A percentile compares a stretch with the other conserved stretches of the same genome.
These are phyloP conservation scores for Camellia japonica DNA, from an alignment of 148 eudicot genomes.

Conservation along the genomic window DNA sequence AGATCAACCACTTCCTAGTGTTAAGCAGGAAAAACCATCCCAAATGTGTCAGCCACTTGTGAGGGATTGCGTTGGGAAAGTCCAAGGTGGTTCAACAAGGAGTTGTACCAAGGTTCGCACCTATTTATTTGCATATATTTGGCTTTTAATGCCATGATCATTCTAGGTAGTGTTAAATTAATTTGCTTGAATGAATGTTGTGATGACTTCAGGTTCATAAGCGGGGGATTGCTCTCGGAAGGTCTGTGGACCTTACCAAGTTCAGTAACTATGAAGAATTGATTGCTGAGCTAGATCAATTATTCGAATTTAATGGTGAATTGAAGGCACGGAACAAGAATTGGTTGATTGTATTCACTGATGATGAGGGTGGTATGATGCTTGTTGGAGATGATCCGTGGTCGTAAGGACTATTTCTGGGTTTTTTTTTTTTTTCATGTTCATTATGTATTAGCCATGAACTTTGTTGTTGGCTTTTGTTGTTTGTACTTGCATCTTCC, in stretches of 20 bases:
- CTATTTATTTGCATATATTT: not conserved
- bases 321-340: slow-evolving; percentile 57
- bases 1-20: slow-evolving; percentile 32
- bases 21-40: slow-evolving; percentile 49
- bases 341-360: slow-evolving; percentile 87
- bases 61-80: slow-evolving; percentile 53
- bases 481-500: too few relatives aligned
- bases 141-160: too few relatives aligned
- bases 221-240: slow-evolving; percentile 92
- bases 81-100: slow-evolving; percentile 60
- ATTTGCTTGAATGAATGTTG: too few relatives aligned
- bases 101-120: slow-evolving; percentile 84
- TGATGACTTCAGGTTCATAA: slow-evolving; percentile 56
- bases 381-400: slow-evolving; percentile 99
- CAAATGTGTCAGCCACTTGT: slow-evolving; percentile 27
- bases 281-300: slow-evolving; percentile 69
- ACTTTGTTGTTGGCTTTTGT: not conserved
- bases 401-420: slow-evolving; percentile 52
- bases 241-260: slow-evolving; percentile 89
- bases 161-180: too few relatives aligned
- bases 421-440: not conserved
- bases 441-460: not conserved
- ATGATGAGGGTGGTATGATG: slow-evolving; percentile 99
- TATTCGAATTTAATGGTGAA: slow-evolving; percentile 87
- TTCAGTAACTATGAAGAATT: slow-evolving; percentile 71